Conservation (phyloP, 352 stramenopile genomes). For the Pythium utonaiense region DNA sequence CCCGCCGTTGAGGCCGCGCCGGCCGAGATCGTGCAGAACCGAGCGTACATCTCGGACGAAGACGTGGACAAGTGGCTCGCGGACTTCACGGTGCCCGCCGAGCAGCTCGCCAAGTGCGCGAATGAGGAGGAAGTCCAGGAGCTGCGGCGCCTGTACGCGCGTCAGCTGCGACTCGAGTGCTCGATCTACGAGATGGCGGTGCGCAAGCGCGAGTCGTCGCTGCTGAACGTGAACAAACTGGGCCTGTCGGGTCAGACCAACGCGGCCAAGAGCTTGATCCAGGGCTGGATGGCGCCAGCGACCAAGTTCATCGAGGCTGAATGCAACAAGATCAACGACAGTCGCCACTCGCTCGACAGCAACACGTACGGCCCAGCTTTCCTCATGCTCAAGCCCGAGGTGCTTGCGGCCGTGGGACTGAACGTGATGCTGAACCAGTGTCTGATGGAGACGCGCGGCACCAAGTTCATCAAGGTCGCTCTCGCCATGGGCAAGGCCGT, state of each 20-base stretch:
- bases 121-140: conserved; percentile 47
- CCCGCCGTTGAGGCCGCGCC: conserved; percentile 17
- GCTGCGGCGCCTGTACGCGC: conserved; percentile 63
- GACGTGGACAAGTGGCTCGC: conserved; percentile 78
- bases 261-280: conserved; percentile 55
- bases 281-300: conserved; percentile 49
- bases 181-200: conserved; percentile 81
- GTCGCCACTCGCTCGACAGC: conserved; percentile 64
- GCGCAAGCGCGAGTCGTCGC: conserved; percentile 50
- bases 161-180: conserved; percentile 73
- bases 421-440: conserved; percentile 75
- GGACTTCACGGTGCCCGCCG: conserved; percentile 47
- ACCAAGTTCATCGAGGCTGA: conserved; percentile 44
- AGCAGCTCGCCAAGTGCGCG: conserved; percentile 46
- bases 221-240: conserved; percentile 48
- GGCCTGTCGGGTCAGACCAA: conserved; percentile 50
- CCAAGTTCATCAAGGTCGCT: conserved; percentile 81
- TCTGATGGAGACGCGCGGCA: conserved; percentile 55
- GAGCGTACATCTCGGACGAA: conserved; percentile 52
- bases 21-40: conserved; percentile 18
- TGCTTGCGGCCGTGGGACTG: conserved; percentile 54
- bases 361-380: conserved; percentile 69
- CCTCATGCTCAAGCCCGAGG: conserved; percentile 51
- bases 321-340: conserved; percentile 45
- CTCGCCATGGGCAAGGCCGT: conserved; percentile 71